Evolutionary conservation across 164 flowering plant genomes (phyloP), one percentile per base, ranked within the genome.

Genomic region (Tetrastigma voinierianum): DNA sequence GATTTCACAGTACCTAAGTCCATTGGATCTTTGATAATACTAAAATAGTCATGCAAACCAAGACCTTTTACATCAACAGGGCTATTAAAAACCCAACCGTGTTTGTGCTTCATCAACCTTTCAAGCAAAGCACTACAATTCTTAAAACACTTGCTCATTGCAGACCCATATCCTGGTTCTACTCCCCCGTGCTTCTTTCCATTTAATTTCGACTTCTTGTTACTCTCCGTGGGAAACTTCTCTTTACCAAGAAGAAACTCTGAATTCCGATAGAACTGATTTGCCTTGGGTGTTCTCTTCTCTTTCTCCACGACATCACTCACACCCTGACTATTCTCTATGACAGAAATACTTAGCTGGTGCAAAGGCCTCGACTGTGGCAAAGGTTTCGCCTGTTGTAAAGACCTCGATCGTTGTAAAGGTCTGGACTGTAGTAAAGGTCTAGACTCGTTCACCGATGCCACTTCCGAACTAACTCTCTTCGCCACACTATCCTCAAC

Each of bases 281-380:
- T 94, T 1, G 87, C 95, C 76, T 90, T 94, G 0, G 97, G 95
- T 0, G 93, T 91, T 25, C 95, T 80, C 80, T 90, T 93, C 80
- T 90, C 97, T 69, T 87, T 91, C 81, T 90, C 97, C 17, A 80
- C 67, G 67, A 23, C 52, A 20, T 85, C 89, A 68, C 73, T 69
- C 19, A 68, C 64, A 21, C 77, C 75, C 24, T 76, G 85, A 72
- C 77, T 81, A 65, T 86, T 81, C 67, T 86, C 93, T 56, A 75
- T 9, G 5, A 82, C 86, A 0, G 93, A 77, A 25, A 88, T 55
- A 71, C 82, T 84, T 25, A 88, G 74, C 66, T 76, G 90, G 49
- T 83, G 71, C 57, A 77, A 68, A 24, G 85, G 87, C 78, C 85
- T 75, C 0, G 77, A 54, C 21, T 43, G 54, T 32, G 40, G 6